Conservation (phyloP, 139 green algal species). For the Chlamydomonas eustigma region DNA sequence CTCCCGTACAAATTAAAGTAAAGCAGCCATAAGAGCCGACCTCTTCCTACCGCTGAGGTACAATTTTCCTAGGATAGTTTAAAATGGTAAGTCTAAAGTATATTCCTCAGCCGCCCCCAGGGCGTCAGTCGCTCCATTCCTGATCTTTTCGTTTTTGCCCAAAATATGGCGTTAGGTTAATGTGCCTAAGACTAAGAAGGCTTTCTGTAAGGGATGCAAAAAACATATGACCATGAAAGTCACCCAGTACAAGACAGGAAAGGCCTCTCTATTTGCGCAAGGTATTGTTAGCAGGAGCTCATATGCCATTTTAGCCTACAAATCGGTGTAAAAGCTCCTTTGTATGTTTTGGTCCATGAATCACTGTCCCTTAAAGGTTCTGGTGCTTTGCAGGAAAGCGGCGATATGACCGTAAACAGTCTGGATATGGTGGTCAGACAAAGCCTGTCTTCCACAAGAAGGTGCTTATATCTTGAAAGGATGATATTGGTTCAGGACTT, state of each 20-base stretch:
- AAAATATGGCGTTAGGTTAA: constrained; percentile 79
- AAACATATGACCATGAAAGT: constrained; percentile 87
- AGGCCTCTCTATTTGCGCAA: constrained; percentile 96
- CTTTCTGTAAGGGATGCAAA: constrained; percentile 94
- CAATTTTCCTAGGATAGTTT: neutral
- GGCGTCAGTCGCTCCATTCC: neutral
- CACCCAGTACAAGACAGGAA: constrained; percentile 99
- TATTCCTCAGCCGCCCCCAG: neutral
- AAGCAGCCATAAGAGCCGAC: neutral
- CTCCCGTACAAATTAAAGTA: neutral
- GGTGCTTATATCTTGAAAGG: constrained; percentile 54
- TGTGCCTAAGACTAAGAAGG: constrained; percentile 96
- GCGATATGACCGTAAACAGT: constrained; percentile 98
- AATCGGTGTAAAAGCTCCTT: no score
- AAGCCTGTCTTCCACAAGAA: constrained; percentile 99
- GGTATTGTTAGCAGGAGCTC: constrained; percentile 44
- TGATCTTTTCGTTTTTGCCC: neutral
- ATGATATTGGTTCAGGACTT: no score
- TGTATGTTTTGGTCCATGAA: no score
- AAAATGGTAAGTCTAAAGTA: neutral
- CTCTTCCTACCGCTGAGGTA: neutral
- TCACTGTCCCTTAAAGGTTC: no score
- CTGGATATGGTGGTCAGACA: constrained; percentile 96
- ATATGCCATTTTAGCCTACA: no score
- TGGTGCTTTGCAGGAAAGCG: constrained; percentile 86